Conservation (phyloP, 2,329 filamentous ascomycete species). For the Talaromyces sp. region DNA sequence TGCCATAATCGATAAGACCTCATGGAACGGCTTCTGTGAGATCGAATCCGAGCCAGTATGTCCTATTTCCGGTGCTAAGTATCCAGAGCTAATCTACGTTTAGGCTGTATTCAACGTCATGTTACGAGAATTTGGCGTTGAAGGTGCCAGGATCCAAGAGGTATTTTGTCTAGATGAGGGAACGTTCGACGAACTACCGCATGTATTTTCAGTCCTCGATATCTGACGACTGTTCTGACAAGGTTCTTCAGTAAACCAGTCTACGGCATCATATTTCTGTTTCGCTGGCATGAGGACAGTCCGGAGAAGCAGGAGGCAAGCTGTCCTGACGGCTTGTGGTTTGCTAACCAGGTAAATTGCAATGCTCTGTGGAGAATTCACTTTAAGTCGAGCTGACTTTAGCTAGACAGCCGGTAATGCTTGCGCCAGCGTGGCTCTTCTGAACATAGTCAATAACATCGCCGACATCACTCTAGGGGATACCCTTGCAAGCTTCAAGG, state of each 20-base stretch:
- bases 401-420: conserved; percentile 73
- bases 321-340: conserved; percentile 73
- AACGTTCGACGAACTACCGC: conserved; percentile 62
- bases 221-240: neutral
- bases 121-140: conserved; percentile 71
- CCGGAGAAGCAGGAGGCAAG: conserved; percentile 49
- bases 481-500: conserved; percentile 68
- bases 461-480: conserved; percentile 63
- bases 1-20: conserved; percentile 35
- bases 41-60: conserved; percentile 81
- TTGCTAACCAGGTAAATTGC: conserved; percentile 74
- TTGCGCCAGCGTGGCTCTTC: conserved; percentile 85
- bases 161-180: conserved; percentile 68
- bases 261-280: conserved; percentile 85
- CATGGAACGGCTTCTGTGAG: conserved; percentile 56
- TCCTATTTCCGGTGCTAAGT: neutral
- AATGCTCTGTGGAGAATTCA: neutral
- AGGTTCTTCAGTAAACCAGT: conserved; percentile 59
- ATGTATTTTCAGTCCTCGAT: conserved; percentile 26
- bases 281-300: conserved; percentile 64
- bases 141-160: conserved; percentile 70
- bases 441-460: conserved; percentile 91
- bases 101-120: conserved; percentile 84
- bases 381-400: conserved; percentile 13
- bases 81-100: neutral